These are phyloP conservation scores for Mycena floridula DNA, from an alignment of 768 basidiomycete genomes.

Conservation along the genomic window DNA sequence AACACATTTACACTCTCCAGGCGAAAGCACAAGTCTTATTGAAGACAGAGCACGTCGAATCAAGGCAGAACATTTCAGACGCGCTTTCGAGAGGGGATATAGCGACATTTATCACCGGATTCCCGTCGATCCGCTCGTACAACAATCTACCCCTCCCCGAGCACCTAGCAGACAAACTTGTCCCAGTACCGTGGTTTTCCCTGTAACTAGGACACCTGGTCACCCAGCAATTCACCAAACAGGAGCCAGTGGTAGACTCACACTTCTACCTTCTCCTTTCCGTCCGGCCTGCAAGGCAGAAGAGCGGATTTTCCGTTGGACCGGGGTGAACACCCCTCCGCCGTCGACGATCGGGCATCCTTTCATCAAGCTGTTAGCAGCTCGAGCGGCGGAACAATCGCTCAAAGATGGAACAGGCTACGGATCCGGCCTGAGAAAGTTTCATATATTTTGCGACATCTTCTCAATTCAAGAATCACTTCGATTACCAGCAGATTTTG, in stretches of 20 bases:
- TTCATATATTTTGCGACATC: constrained; percentile 21
- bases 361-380: constrained; percentile 9
- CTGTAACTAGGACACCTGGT: background rate
- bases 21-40: constrained; percentile 9
- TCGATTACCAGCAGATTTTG: constrained; percentile 19
- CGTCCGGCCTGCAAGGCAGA: constrained; percentile 15
- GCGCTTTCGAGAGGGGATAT: constrained; percentile 23
- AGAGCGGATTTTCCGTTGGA: constrained; percentile 22
- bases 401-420: constrained; percentile 11
- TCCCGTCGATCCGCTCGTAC: constrained; percentile 6
- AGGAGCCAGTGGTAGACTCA: background rate
- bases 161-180: constrained; percentile 9
- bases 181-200: constrained; percentile 8
- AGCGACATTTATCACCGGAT: constrained; percentile 10
- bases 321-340: constrained; percentile 23
- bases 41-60: constrained; percentile 12
- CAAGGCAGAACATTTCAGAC: constrained; percentile 21
- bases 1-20: constrained; percentile 15
- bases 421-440: constrained; percentile 18
- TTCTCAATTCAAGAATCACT: constrained; percentile 21
- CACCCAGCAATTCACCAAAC: background rate
- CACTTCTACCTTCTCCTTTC: constrained; percentile 12
- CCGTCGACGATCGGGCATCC: constrained; percentile 15
- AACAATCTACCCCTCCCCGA: constrained; percentile 7
- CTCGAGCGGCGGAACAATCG: constrained; percentile 14